Evolutionary conservation across 495 filamentous ascomycete species (phyloP), one percentile per base, ranked within the genome.

Genomic region (Lepraria neglecta): DNA sequence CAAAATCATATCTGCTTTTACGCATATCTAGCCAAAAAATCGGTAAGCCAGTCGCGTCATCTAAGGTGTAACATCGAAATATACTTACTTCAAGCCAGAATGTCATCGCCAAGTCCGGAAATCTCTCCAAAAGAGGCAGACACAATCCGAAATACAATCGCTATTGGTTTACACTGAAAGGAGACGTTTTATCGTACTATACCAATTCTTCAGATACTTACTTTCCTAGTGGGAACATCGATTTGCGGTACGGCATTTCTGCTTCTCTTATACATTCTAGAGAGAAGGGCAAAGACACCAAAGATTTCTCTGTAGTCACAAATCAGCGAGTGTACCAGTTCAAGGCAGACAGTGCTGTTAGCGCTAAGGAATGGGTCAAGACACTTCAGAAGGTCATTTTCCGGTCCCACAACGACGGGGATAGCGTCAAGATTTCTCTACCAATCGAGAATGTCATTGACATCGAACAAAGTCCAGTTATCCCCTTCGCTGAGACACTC

Each of bases 291-390:
- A 82, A 81, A 59, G 89, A 94, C 15, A 80, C 77, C 27, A 78
- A 82, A 27, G 79, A 86, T 61, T 97, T 98, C 66, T 80, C 85
- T 10, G 84, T 98, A 46, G 84, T 83, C 17, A 97, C 92, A 0
- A 80, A 94, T 68, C 83, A 95, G 64, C 80, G 90, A 53, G 89
- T 83, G 6, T 96, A 94, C 68, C 81, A 89, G 67, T 96, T 98
- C 75, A 82, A 85, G 68, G 94, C 95, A 28, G 95, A 98, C 68
- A 97, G 91, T 67, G 77, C 82, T 19, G 75, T 85, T 38, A 96
- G 88, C 72, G 94, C 94, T 6, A 96, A 91, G 69, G 95, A 97
- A 78, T 98, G 94, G 94, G 92, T 97, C 45, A 95, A 94, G 71
- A 82, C 89, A 44, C 77, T 98, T 27, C 94, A 96, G 65, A 88